Evolutionary conservation across 2,329 filamentous ascomycete species (phyloP), one percentile per base, ranked within the genome.

Genomic region (Thelonectria discophora): DNA sequence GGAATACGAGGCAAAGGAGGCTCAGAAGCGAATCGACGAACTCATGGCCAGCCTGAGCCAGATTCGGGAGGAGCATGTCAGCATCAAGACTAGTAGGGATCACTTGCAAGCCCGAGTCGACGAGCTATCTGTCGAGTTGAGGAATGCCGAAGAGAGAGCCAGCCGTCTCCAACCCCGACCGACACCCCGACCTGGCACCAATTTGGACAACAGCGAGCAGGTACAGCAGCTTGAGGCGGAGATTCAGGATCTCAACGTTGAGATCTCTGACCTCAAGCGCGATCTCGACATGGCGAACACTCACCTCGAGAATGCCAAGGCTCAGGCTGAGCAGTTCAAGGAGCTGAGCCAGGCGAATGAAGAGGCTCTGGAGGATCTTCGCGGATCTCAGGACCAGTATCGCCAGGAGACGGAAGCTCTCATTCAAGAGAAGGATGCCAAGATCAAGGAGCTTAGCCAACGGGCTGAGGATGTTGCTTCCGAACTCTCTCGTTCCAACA

Each of bases 11-110:
- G 87, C 90, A 43, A 90, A 93, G 67, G 93, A 98, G 74, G 89
- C 86, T 52, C 93, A 97, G 75, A 95, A 93, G 77, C 88, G 94
- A 53, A 95, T 98, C 63, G 94, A 99, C 68, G 94, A 98, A 72
- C 86, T 99, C 47, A 90, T 94, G 65, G 83, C 89, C 32, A 94
- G 88, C 70, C 82, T 97, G 42, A 85, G 92, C 68, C 88, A 93
- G 63, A 88, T 90, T 52, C 92, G 94, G 46, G 94, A 98, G 76
- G 93, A 97, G 69, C 86, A 97, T 53, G 88, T 95, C 47, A 89
- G 90, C 24, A 88, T 90, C 21, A 97, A 97, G 82, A 97, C 94
- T 1, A 91, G 88, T 48, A 88, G 91, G 49, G 94, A 98, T 75
- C 92, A 97, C 74, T 83, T 99, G 2, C 94, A 98, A 75, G 87